A percentile compares a stretch with the other conserved stretches of the same genome.
Evolutionary conservation across 2,329 filamentous ascomycete genomes (phyloP).

Genomic region (Phyllosticta citribraziliensis): DNA sequence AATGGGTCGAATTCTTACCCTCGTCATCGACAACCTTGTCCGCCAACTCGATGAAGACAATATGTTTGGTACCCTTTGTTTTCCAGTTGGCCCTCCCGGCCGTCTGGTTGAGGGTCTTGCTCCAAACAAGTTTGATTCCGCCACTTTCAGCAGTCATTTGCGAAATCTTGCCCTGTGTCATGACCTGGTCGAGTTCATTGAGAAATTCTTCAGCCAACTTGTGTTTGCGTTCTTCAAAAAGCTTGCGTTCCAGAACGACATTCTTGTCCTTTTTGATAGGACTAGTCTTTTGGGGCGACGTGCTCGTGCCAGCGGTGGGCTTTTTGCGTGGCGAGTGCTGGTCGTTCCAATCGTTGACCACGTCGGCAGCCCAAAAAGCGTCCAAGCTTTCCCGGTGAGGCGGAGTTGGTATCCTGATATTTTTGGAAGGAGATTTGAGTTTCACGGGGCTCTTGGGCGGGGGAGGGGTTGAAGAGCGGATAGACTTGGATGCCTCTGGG

Average conservation of each 20-base stretch:
- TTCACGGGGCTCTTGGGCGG: slow-evolving; percentile 18
- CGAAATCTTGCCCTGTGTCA: slow-evolving; percentile 52
- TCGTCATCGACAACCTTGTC: slow-evolving; percentile 74
- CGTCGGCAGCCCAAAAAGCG: slow-evolving; percentile 28
- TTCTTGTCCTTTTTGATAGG: slow-evolving; percentile 19
- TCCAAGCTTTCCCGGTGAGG: slow-evolving; percentile 26
- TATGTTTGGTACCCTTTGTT: slow-evolving; percentile 30
- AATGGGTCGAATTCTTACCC: background rate
- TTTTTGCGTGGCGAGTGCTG: slow-evolving; percentile 25
- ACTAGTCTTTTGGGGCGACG: slow-evolving; percentile 14
- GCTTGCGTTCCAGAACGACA: slow-evolving; percentile 39
- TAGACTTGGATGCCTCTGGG: slow-evolving; percentile 15
- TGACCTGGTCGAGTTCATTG: slow-evolving; percentile 53
- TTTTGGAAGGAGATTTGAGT: slow-evolving; percentile 28
- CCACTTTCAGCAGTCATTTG: slow-evolving; percentile 53
- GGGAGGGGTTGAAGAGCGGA: slow-evolving; percentile 22
- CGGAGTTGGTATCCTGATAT: slow-evolving; percentile 21
- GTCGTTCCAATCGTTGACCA: slow-evolving; percentile 29
- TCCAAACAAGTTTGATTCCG: slow-evolving; percentile 64
- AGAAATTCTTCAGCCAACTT: slow-evolving; percentile 56
- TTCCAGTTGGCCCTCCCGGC: slow-evolving; percentile 52
- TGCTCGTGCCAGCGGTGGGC: background rate
- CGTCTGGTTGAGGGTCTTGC: slow-evolving; percentile 68
- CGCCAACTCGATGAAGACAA: slow-evolving; percentile 76
- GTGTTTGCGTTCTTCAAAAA: slow-evolving; percentile 54